Percentiles rank a stretch among this genome's conserved stretches.
Conservation (phyloP, 306 rosid species). For the Gleditsia sinensis region DNA sequence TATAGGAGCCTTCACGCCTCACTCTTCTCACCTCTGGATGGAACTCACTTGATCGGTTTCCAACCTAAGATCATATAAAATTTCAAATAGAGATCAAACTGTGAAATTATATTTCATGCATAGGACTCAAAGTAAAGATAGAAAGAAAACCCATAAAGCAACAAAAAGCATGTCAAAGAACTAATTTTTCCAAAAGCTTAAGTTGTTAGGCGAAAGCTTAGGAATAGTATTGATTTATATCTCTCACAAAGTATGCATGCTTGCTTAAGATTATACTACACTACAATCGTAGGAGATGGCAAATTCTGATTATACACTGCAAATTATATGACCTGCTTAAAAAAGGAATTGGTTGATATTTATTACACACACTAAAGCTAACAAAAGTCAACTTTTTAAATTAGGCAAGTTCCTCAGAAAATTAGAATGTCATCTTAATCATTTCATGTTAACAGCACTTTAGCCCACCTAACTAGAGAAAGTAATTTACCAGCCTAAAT, state of each 20-base stretch:
- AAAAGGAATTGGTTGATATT: background rate
- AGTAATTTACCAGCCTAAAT: conserved; percentile 18
- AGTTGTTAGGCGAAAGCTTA: background rate
- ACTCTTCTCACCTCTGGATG: conserved; percentile 95
- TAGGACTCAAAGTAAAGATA: background rate
- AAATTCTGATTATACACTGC: background rate
- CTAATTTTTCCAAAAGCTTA: conserved; percentile 24
- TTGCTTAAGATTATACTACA: background rate
- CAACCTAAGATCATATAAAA: conserved; percentile 64
- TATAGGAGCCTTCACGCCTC: conserved; percentile 96
- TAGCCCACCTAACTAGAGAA: conserved; percentile 12
- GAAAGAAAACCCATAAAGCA: conserved; percentile 1
- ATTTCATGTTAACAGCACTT: conserved; percentile 19
- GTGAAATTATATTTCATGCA: conserved; percentile 29
- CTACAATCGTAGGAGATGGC: background rate
- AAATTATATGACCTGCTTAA: conserved; percentile 6
- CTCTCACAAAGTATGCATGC: background rate
- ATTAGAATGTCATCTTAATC: conserved; percentile 5
- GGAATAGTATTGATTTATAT: background rate
- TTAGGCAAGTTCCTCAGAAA: background rate
- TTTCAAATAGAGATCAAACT: conserved; percentile 26
- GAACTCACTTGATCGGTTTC: conserved; percentile 97
- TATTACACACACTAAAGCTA: background rate
- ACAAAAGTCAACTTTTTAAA: background rate
- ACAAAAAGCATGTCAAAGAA: background rate